A percentile compares a stretch with the other conserved stretches of the same genome.
Conservation (phyloP, 1,139 yeast genomes). For the Geotrichum cucujoidarum region DNA sequence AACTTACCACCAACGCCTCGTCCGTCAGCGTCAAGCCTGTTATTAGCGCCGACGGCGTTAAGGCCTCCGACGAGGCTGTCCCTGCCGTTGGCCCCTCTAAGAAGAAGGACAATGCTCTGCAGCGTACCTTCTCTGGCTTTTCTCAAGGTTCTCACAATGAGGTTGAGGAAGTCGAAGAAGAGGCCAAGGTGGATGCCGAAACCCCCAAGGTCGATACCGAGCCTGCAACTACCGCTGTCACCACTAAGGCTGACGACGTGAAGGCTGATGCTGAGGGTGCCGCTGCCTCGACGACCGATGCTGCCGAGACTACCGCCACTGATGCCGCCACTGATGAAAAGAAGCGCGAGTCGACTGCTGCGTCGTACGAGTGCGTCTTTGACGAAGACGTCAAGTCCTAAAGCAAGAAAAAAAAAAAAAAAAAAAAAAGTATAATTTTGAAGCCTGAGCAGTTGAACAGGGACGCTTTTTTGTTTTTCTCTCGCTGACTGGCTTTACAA, state of each 20-base stretch:
- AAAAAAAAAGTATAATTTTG: no score
- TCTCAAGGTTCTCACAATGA: constrained; percentile 18
- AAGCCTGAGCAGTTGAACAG: no score
- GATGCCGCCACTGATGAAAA: neutral
- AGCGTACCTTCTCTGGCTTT: constrained; percentile 21
- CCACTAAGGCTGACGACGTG: neutral
- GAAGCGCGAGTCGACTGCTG: constrained; percentile 6
- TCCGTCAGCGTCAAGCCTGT: constrained; percentile 10
- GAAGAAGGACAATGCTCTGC: neutral
- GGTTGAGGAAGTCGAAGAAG: constrained; percentile 4
- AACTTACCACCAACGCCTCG: constrained; percentile 1
- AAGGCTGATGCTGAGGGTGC: neutral
- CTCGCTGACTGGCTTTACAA: no score
- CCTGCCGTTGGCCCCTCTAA: neutral
- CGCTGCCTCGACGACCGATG: neutral
- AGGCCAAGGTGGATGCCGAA: no score
- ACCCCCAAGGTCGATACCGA: no score
- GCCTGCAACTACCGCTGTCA: neutral
- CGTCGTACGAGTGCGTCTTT: constrained; percentile 7
- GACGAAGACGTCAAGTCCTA: constrained; percentile 5
- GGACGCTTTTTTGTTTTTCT: no score
- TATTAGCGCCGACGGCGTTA: neutral
- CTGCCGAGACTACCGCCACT: neutral
- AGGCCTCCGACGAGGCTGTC: neutral
- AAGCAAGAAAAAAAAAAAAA: no score